Evolutionary conservation across 805 yeast species (phyloP).

Genomic region (Myxozyma sirexii): DNA sequence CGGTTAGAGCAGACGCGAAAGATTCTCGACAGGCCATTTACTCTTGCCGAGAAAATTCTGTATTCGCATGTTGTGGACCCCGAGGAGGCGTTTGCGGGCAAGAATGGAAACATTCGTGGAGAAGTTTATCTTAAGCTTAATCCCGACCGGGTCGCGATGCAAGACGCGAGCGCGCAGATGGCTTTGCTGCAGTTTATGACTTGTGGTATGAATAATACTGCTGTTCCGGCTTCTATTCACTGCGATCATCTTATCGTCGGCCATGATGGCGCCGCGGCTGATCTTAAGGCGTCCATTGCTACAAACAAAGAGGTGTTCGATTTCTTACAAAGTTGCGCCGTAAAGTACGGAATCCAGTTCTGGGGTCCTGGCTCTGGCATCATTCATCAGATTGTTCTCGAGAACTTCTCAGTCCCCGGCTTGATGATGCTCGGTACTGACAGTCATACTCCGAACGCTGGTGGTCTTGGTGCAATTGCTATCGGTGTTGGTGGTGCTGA

Average conservation of each 20-base stretch:
- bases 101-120: constrained; percentile 57
- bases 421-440: constrained; percentile 95
- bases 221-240: constrained; percentile 94
- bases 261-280: constrained; percentile 84
- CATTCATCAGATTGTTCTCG: constrained; percentile 94
- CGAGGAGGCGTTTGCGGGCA: constrained; percentile 52
- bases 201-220: constrained; percentile 87
- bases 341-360: constrained; percentile 95
- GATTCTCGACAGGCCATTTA: constrained; percentile 75
- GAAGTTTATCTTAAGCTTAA: constrained; percentile 87
- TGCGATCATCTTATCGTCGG: constrained; percentile 98
- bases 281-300: constrained; percentile 81
- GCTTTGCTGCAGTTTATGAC: constrained; percentile 96
- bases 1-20: constrained; percentile 66
- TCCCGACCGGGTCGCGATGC: constrained; percentile 98
- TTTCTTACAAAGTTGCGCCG: constrained; percentile 85
- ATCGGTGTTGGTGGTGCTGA: constrained; percentile 99
- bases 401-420: constrained; percentile 97
- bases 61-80: constrained; percentile 96
- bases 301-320: constrained; percentile 93
- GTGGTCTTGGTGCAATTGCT: constrained; percentile 97
- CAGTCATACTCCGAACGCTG: constrained; percentile 97
- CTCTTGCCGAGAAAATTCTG: constrained; percentile 92
- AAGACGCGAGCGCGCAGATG: constrained; percentile 99
- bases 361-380: constrained; percentile 99